phyloP scores from a whole-genome alignment of 2,329 filamentous ascomycete genomes.

The Teratosphaeria viscida region DNA sequence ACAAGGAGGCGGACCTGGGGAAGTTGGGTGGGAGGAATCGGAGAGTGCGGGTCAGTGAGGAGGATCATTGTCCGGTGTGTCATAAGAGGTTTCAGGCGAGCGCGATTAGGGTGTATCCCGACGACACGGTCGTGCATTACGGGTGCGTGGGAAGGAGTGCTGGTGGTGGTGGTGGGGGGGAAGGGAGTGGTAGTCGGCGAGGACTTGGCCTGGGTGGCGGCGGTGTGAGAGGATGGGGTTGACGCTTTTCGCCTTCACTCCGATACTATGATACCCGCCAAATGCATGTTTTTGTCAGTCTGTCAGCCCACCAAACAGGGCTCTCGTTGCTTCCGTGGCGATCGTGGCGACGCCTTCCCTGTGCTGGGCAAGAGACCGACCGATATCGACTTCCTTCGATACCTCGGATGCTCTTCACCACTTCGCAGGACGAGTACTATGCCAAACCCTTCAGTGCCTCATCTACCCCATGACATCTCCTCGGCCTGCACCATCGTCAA shows the following conservation, averaged over 20 bases:
- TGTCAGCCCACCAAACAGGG: not conserved
- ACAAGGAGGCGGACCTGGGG: constrained; percentile 51
- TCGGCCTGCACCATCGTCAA: not conserved
- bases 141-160: constrained; percentile 30
- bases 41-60: constrained; percentile 74
- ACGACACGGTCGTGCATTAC: constrained; percentile 43
- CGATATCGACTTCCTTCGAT: not conserved
- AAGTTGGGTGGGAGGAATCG: constrained; percentile 43
- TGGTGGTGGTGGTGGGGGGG: constrained; percentile 1
- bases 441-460: not conserved
- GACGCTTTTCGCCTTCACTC: not conserved
- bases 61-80: constrained; percentile 82
- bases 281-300: not conserved
- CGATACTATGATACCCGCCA: not conserved
- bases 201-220: not conserved
- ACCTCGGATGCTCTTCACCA: not conserved
- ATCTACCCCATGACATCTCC: not conserved
- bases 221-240: constrained; percentile 5
- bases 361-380: not conserved
- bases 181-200: not conserved
- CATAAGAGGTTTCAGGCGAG: constrained; percentile 86
- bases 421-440: not conserved
- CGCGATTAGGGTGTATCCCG: constrained; percentile 80
- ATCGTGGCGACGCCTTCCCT: not conserved
- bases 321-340: not conserved